These are phyloP conservation scores for Aquanectria penicillioides DNA, from an alignment of 2,329 filamentous ascomycete genomes.

Conservation along the genomic window DNA sequence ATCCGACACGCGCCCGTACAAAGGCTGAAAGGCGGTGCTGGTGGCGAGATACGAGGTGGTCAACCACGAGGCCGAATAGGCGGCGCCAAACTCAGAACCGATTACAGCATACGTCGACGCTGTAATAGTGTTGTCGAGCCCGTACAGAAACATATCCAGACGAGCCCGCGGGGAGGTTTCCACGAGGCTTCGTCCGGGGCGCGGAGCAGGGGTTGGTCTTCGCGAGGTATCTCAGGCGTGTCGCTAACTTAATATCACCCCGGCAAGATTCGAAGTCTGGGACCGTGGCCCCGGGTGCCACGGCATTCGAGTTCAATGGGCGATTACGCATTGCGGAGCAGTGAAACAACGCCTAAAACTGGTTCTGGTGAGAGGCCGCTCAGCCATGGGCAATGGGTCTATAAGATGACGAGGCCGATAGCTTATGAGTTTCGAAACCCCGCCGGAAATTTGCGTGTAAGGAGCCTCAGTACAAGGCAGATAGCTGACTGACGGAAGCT, in stretches of 20 bases:
- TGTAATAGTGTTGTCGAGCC: constrained; percentile 79
- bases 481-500: too few species aligned
- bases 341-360: background rate
- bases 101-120: constrained; percentile 79
- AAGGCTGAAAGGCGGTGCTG: constrained; percentile 75
- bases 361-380: background rate
- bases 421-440: too few species aligned
- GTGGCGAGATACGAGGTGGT: constrained; percentile 79
- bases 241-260: background rate
- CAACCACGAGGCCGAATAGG: constrained; percentile 79
- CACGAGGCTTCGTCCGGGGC: constrained; percentile 46
- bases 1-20: constrained; percentile 77
- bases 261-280: constrained; percentile 9
- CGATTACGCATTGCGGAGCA: constrained; percentile 7
- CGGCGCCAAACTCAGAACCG: constrained; percentile 77
- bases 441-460: too few species aligned
- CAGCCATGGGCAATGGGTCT: background rate
- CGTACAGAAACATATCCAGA: constrained; percentile 70
- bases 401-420: background rate
- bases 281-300: background rate
- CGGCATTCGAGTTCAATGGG: background rate
- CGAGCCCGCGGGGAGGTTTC: constrained; percentile 62
- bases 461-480: too few species aligned
- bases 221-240: constrained; percentile 12
- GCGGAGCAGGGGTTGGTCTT: constrained; percentile 36